Evolutionary conservation across 1,284 basidiomycete species (phyloP).

Genomic region (Clitocybe nebularis): DNA sequence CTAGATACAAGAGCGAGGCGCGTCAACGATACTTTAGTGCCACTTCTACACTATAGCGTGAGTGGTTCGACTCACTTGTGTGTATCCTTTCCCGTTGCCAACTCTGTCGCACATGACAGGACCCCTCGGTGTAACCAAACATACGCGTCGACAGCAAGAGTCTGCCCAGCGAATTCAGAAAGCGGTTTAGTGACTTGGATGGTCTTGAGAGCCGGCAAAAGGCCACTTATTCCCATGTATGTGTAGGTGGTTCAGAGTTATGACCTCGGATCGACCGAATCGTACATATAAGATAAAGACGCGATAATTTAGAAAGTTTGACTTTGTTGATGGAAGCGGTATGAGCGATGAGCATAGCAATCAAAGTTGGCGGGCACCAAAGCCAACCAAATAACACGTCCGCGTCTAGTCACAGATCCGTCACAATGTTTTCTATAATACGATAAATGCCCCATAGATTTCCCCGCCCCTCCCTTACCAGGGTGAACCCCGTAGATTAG

Average conservation of each 20-base stretch:
- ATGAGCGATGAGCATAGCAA: constrained; percentile 14
- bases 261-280: background rate
- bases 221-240: constrained; percentile 96
- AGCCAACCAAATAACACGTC: constrained; percentile 16
- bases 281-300: background rate
- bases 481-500: constrained; percentile 40
- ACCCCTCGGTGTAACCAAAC: constrained; percentile 98
- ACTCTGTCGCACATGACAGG: constrained; percentile 87
- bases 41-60: too few species aligned
- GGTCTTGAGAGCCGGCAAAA: constrained; percentile 89
- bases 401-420: constrained; percentile 9
- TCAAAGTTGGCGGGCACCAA: constrained; percentile 12
- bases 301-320: too few species aligned
- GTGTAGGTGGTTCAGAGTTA: constrained; percentile 10
- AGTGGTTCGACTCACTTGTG: constrained; percentile 81
- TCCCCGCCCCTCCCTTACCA: too few species aligned
- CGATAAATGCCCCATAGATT: too few species aligned
- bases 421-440: too few species aligned
- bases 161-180: constrained; percentile 79
- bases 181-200: constrained; percentile 79
- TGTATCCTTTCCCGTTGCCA: constrained; percentile 83
- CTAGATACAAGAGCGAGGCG: constrained; percentile 34
- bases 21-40: background rate
- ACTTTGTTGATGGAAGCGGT: constrained; percentile 3
- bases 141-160: constrained; percentile 84